Evolutionary conservation across 305 asterid species (phyloP), one percentile per base, ranked within the genome.

Genomic region (Stenogyne calaminthoides): DNA sequence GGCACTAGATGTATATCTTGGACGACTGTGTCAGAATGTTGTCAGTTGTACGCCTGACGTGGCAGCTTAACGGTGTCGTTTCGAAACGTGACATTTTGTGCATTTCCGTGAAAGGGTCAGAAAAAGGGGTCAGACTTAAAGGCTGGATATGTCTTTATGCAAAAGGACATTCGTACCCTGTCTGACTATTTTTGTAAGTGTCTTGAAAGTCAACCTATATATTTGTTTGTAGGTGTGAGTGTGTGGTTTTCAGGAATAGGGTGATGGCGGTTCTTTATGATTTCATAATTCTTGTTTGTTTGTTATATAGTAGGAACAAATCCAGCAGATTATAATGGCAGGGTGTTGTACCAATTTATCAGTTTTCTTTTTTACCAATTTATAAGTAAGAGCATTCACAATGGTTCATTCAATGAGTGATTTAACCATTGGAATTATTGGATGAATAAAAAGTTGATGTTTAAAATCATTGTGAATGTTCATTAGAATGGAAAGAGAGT

Each of bases 181-280:
- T 81, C 84, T 83, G 91, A 84, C 85, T 58, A 18, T 27, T 84
- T 84, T 87, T 83, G 89, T 82, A 76, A 14, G 51, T 6, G 71
- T 40, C 18, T 75, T 6, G 12, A 80, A 87, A 87, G 96, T 87
- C 93, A 79, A 85, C 96, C 75, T 71, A 58, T 60, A 52, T 62
- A 64, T 78, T 83, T 80, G 66, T 81, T 74, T 32, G 72, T 79
- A 62, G 64, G 22, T 56, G 32, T 7, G 44, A 22, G 29, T 20
- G 60, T 4, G 36, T 32, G 9, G 20, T 58, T 9, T 44, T 57
- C 36, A 11, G 39, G 57, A 37, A 39, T 18, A 18, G 63, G 32
- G n/a, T 52, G 32, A 37, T 64, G 34, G 40, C 54, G 11, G 7
- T 5, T 65, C 29, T 54, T 56, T 42, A n/a, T 54, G 4, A 40